Evolutionary conservation across 192 early-diverging fungal species (phyloP).

Genomic region (Coemansia sp.): DNA sequence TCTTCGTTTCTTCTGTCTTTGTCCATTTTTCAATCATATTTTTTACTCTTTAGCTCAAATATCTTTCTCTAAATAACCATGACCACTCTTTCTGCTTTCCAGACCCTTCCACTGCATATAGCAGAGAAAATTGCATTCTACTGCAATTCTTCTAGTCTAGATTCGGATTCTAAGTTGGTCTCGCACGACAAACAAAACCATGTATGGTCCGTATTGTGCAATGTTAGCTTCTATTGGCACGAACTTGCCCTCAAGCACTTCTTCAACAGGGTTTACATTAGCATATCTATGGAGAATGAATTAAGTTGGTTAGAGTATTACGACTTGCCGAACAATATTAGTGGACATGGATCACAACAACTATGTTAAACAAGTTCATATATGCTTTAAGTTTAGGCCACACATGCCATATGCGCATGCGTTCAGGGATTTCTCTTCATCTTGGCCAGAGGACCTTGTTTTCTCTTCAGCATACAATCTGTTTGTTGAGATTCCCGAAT

Average conservation of each 20-base stretch:
- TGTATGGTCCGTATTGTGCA: neutral
- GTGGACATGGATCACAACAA: neutral
- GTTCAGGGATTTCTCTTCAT: neutral
- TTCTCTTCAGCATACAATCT: neutral
- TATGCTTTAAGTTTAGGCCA: neutral
- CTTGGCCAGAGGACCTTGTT: neutral
- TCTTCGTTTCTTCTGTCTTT: too few species aligned
- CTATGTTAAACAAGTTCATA: neutral
- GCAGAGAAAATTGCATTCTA: constrained; percentile 8
- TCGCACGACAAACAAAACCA: neutral
- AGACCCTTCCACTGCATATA: constrained; percentile 9
- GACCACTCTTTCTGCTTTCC: neutral
- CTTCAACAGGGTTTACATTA: constrained; percentile 1
- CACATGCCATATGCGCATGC: neutral
- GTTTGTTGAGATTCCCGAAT: neutral
- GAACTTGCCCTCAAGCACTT: neutral
- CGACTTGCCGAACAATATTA: neutral
- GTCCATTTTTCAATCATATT: too few species aligned
- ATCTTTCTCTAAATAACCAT: neutral
- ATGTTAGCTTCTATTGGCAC: neutral
- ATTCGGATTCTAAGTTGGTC: neutral
- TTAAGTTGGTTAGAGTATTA: neutral
- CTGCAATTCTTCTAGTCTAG: neutral
- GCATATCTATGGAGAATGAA: neutral
- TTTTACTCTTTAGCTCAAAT: too few species aligned